Percentiles rank a stretch among this genome's conserved stretches.
These are phyloP conservation scores for Bipolaris sorokiniana DNA, from an alignment of 2,329 filamentous ascomycete genomes.

Conservation along the genomic window DNA sequence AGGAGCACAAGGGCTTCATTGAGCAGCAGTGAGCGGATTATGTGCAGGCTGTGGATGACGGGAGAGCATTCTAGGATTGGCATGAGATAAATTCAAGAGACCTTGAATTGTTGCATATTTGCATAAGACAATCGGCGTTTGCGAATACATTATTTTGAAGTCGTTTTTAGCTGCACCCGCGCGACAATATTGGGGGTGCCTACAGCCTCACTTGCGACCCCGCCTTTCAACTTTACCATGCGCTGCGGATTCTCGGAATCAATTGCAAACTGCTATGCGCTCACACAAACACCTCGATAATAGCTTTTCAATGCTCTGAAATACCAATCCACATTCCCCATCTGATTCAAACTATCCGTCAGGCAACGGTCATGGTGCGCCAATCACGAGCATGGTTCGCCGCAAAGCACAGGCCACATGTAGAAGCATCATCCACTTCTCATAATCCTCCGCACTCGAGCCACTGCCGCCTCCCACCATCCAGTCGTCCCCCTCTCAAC, in stretches of 20 bases:
- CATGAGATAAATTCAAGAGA: neutral
- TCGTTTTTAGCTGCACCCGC: neutral
- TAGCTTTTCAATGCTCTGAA: too few species aligned
- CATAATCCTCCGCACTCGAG: constrained; percentile 22
- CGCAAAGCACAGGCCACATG: constrained; percentile 22
- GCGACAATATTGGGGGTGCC: too few species aligned
- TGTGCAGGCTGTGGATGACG: neutral
- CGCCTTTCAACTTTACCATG: too few species aligned
- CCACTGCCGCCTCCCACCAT: constrained; percentile 25
- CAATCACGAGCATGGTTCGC: constrained; percentile 23
- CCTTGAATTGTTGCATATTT: neutral
- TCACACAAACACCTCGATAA: too few species aligned
- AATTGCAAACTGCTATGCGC: too few species aligned
- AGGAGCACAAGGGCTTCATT: constrained; percentile 80
- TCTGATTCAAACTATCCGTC: neutral
- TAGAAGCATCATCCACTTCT: constrained; percentile 19
- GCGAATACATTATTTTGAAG: constrained; percentile 9
- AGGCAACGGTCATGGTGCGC: constrained; percentile 7
- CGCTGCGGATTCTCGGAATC: too few species aligned
- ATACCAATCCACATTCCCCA: too few species aligned
- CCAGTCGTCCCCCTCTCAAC: constrained; percentile 30
- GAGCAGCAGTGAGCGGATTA: constrained; percentile 22
- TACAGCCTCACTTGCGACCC: too few species aligned
- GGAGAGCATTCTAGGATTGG: neutral
- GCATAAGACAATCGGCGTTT: constrained; percentile 7